Evolutionary conservation across 208 protist species (phyloP), one percentile per base, ranked within the genome.

Genomic region (Angomonas desouzai): DNA sequence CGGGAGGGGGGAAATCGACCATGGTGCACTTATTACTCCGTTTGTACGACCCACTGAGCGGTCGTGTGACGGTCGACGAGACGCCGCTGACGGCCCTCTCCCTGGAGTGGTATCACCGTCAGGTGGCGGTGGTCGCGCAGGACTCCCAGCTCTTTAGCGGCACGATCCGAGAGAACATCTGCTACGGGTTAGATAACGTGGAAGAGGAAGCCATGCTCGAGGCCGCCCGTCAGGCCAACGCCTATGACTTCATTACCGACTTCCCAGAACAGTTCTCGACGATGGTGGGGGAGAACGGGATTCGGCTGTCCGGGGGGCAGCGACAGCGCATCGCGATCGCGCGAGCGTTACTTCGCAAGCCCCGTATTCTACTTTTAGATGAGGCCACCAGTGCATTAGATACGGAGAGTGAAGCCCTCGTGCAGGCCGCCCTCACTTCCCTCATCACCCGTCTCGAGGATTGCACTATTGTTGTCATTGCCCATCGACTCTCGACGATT

Each of bases 121-220:
- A 81, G 13, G 79, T 99, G 13, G 75, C 89, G n/a, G 98, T 99
- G 43, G 99, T 99, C 59, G 97, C 98, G 28, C 98, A 99, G 77
- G 95, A 98, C 74, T 95, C 97, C 16, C 72, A 98, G n/a, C 72
- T 99, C 33, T 98, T 99, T 74, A 74, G 76, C 23, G 96, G 92
- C 59, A 93, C 94, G 29, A 72, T 99, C 10, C 67, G 96, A 40
- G 63, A 70, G 16, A 95, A 93, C 65, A 71, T 95, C 38, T 68
- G 56, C 33, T 77, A 92, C 72, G 80, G 72, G 0, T 55, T 82
- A 18, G 51, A 68, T 10, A n/a, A 33, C 23, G 59, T 33, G 68
- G 65, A 59, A 7, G 72, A 69, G 34, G 74, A 62, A 30, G 79
- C 70, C 6, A 55, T 88, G 16, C 64, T 53, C 18, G 40, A 70